Conservation (phyloP, 306 rosid genomes). For the Trifolium repens region DNA sequence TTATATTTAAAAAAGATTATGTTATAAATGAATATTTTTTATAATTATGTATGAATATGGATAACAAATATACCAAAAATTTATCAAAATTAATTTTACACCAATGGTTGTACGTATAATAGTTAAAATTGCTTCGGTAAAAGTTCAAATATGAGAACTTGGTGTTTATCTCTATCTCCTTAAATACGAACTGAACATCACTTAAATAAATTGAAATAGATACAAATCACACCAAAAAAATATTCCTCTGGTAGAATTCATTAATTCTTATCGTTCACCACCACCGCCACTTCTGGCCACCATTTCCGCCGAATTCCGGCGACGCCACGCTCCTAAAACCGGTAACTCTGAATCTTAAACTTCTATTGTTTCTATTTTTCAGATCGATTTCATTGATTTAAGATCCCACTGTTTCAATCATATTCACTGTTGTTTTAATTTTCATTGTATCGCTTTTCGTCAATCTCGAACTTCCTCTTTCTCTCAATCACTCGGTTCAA, state of each 20-base stretch:
- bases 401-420: not conserved
- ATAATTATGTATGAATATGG: no score
- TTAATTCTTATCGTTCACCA: not conserved
- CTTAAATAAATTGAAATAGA: no score
- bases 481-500: not conserved
- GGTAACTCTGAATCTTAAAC: not conserved
- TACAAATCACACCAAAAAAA: not conserved
- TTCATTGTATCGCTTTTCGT: not conserved
- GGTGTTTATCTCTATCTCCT: not conserved
- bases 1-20: no score
- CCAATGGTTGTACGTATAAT: no score
- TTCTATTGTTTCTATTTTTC: not conserved
- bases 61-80: no score
- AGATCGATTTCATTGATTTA: not conserved
- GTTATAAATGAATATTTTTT: no score
- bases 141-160: no score
- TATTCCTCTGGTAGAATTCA: no score
- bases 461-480: not conserved
- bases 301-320: not conserved
- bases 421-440: not conserved
- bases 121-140: no score
- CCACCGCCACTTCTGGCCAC: not conserved
- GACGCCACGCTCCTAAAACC: not conserved
- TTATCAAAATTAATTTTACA: no score
- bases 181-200: not conserved